Conservation (phyloP, 1,284 basidiomycete genomes). For the Psilocybe mexicana region DNA sequence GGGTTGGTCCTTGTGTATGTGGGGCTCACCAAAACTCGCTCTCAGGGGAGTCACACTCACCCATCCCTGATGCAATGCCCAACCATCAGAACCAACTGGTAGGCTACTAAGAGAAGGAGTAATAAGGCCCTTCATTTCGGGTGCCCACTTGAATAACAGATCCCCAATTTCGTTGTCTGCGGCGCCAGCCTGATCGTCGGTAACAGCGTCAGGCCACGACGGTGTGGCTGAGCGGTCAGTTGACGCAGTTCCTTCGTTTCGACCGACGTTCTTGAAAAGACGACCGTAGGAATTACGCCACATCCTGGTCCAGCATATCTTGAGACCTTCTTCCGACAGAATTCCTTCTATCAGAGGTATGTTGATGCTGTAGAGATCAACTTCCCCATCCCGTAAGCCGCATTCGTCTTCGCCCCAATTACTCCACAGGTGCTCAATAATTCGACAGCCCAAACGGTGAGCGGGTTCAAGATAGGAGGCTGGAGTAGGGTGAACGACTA, state of each 20-base stretch:
- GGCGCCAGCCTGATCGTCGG: constrained; percentile 16
- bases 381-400: constrained; percentile 60
- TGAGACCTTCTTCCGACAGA: constrained; percentile 52
- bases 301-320: constrained; percentile 73
- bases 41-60: constrained; percentile 76
- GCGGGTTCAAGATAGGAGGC: constrained; percentile 63
- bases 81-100: constrained; percentile 79
- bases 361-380: constrained; percentile 83
- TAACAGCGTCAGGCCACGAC: constrained; percentile 45
- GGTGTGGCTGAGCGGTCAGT: constrained; percentile 28
- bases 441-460: constrained; percentile 62
- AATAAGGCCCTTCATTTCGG: constrained; percentile 73
- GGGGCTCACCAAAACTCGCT: constrained; percentile 71
- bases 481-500: constrained; percentile 72
- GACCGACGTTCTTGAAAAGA: constrained; percentile 60
- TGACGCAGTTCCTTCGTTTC: constrained; percentile 8
- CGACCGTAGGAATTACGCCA: constrained; percentile 78
- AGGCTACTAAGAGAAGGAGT: constrained; percentile 57
- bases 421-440: constrained; percentile 73
- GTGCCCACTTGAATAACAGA: constrained; percentile 80
- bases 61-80: constrained; percentile 69
- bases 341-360: constrained; percentile 73
- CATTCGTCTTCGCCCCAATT: constrained; percentile 76
- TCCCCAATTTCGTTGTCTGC: constrained; percentile 29
- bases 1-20: constrained; percentile 25